Evolutionary conservation across 2,329 filamentous ascomycete genomes (phyloP).

Genomic region (Alternaria brassicicola): DNA sequence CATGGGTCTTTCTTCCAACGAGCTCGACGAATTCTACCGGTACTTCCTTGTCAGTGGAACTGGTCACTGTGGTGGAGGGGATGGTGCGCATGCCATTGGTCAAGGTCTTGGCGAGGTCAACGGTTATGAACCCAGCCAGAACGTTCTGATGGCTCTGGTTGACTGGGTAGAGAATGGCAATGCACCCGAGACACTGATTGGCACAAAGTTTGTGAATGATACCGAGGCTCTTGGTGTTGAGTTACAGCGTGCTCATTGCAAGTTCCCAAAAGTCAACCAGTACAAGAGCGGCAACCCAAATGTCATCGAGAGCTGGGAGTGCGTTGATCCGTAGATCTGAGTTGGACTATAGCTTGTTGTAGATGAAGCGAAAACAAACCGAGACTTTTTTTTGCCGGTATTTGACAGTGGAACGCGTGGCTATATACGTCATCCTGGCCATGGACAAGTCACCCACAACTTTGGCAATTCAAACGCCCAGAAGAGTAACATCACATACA

Average conservation of each 20-base stretch:
- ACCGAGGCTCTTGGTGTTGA: slow-evolving; percentile 36
- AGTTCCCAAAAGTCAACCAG: slow-evolving; percentile 44
- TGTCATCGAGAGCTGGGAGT: slow-evolving; percentile 42
- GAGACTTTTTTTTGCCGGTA: not conserved
- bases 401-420: too few species aligned
- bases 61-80: slow-evolving; percentile 58
- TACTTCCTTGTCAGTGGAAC: slow-evolving; percentile 61
- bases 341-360: not conserved
- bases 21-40: slow-evolving; percentile 56
- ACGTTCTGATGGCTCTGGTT: slow-evolving; percentile 57
- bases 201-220: slow-evolving; percentile 41
- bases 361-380: not conserved
- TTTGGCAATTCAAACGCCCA: too few species aligned
- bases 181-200: slow-evolving; percentile 50
- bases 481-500: too few species aligned
- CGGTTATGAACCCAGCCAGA: slow-evolving; percentile 48
- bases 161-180: slow-evolving; percentile 54
- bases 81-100: slow-evolving; percentile 52
- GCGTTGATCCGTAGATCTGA: slow-evolving; percentile 22
- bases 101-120: slow-evolving; percentile 26
- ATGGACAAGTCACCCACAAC: too few species aligned
- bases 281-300: slow-evolving; percentile 44
- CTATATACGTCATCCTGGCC: too few species aligned
- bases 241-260: slow-evolving; percentile 47
- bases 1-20: slow-evolving; percentile 44